Conservation (phyloP, 2,329 filamentous ascomycete genomes). For the Exserohilum turcica region DNA sequence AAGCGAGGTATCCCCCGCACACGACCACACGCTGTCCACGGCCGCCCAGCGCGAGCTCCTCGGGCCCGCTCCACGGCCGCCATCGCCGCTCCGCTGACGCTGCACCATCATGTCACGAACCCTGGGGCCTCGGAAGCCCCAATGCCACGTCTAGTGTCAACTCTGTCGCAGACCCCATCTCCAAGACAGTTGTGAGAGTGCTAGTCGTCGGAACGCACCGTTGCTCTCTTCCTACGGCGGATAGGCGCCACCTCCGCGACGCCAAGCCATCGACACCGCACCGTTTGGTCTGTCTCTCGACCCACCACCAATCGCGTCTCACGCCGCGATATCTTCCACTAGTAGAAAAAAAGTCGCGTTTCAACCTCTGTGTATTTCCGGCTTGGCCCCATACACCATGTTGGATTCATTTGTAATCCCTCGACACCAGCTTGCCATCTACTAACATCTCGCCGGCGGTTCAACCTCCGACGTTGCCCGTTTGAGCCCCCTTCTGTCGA, state of each 20-base stretch:
- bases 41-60: neutral
- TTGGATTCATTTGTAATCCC: slow-evolving; percentile 1
- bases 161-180: slow-evolving; percentile 1
- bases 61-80: neutral
- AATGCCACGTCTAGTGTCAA: neutral
- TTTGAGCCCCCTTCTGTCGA: slow-evolving; percentile 10
- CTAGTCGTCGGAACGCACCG: neutral
- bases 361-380: too few species aligned
- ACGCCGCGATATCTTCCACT: too few species aligned
- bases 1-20: neutral
- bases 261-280: neutral
- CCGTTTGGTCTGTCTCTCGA: neutral
- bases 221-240: neutral
- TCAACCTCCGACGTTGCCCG: slow-evolving; percentile 12
- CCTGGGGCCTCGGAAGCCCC: neutral
- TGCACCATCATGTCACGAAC: neutral
- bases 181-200: neutral
- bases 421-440: neutral
- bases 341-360: too few species aligned
- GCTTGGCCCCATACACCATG: neutral
- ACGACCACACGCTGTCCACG: neutral
- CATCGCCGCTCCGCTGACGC: neutral
- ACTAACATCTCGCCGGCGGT: neutral
- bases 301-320: neutral
- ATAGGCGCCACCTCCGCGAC: neutral